phyloP scores from a whole-genome alignment of 2,329 filamentous ascomycete species.

The Penicillium digitatum region DNA sequence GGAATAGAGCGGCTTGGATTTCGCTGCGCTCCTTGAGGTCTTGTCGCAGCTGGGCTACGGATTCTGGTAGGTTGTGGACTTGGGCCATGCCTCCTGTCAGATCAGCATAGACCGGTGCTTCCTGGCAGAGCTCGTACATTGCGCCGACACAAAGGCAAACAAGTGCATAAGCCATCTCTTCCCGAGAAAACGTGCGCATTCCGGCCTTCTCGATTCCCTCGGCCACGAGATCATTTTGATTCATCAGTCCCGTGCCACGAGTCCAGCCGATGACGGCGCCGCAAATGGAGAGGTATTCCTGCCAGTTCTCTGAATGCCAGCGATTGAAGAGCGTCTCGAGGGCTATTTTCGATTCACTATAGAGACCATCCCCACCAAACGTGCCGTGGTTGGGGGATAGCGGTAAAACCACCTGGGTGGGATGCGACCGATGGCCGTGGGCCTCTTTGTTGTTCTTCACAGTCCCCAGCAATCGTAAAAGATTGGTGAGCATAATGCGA shows the following conservation, averaged over 20 bases:
- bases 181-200: constrained; percentile 96
- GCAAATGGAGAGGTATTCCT: constrained; percentile 94
- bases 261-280: constrained; percentile 99
- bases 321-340: constrained; percentile 97
- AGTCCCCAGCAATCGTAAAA: constrained; percentile 80
- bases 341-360: constrained; percentile 95
- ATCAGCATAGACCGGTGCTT: constrained; percentile 92
- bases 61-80: constrained; percentile 87
- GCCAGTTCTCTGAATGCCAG: constrained; percentile 97
- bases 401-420: constrained; percentile 91
- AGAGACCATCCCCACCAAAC: constrained; percentile 95
- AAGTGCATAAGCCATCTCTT: constrained; percentile 99
- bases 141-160: constrained; percentile 91
- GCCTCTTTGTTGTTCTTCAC: constrained; percentile 88
- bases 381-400: constrained; percentile 98
- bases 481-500: constrained; percentile 97
- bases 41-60: constrained; percentile 89
- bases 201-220: constrained; percentile 95
- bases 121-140: constrained; percentile 91
- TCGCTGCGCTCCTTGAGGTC: constrained; percentile 94
- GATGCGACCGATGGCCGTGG: constrained; percentile 86
- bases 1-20: constrained; percentile 85
- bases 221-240: constrained; percentile 93
- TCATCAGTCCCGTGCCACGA: constrained; percentile 95
- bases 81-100: constrained; percentile 97